Conservation (phyloP, 768 basidiomycete genomes). For the Phallus indusiatus region DNA sequence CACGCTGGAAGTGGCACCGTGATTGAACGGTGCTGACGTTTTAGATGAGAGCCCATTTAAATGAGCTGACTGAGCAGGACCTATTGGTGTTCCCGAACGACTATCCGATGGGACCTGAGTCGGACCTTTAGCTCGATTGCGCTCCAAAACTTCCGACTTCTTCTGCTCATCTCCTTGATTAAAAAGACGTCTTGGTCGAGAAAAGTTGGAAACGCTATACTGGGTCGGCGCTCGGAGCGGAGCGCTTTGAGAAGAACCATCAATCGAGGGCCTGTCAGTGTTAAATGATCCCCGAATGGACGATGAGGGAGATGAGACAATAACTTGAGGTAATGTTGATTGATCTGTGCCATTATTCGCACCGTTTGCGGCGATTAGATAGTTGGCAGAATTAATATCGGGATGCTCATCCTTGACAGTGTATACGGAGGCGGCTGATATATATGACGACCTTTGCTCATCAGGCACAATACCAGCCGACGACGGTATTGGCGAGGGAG, state of each 20-base stretch:
- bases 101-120: not conserved
- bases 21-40: not conserved
- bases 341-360: conserved; percentile 6
- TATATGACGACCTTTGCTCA: not conserved
- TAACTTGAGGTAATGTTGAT: conserved; percentile 40
- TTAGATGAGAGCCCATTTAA: not conserved
- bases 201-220: conserved; percentile 48
- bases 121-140: conserved; percentile 29
- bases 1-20: not conserved
- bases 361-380: conserved; percentile 12
- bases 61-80: not conserved
- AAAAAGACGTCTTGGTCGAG: conserved; percentile 46
- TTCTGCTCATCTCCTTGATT: conserved; percentile 29
- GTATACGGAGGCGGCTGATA: not conserved
- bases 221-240: conserved; percentile 24
- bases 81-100: not conserved
- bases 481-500: not conserved
- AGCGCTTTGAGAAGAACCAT: not conserved
- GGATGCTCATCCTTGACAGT: conserved; percentile 2
- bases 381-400: conserved; percentile 11
- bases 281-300: not conserved
- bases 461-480: not conserved
- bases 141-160: conserved; percentile 42
- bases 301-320: conserved; percentile 38
- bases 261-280: not conserved